A percentile compares a stretch with the other conserved stretches of the same genome.
These are phyloP conservation scores for Isabelozyma rhagii DNA, from an alignment of 805 yeast species.

Conservation along the genomic window DNA sequence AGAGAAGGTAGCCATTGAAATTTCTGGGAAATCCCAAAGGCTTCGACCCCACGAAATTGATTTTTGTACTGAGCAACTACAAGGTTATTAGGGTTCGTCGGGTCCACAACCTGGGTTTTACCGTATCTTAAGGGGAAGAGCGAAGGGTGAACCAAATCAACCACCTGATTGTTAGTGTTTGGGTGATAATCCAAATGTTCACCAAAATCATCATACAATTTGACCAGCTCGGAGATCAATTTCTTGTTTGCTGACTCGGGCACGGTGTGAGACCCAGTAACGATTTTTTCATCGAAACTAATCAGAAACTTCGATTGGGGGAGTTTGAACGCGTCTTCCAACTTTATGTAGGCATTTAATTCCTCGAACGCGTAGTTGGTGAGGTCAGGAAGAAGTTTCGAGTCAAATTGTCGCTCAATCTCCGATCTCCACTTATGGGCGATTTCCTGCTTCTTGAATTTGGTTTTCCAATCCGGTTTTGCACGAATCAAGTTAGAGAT, in stretches of 20 bases:
- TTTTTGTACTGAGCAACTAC: conserved; percentile 6
- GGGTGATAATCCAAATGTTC: conserved; percentile 34
- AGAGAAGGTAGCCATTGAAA: conserved; percentile 39
- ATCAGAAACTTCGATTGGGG: conserved; percentile 9
- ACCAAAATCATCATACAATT: conserved; percentile 9
- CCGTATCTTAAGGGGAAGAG: conserved; percentile 33
- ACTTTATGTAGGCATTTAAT: conserved; percentile 22
- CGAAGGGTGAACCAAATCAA: conserved; percentile 42
- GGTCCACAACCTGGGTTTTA: conserved; percentile 14
- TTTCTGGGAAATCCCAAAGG: conserved; percentile 14
- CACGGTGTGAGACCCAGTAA: conserved; percentile 15
- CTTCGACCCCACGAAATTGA: conserved; percentile 7
- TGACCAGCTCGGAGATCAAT: conserved; percentile 9
- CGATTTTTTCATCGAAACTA: conserved; percentile 17
- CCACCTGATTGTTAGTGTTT: conserved; percentile 29
- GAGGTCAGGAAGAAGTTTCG: conserved; percentile 13
- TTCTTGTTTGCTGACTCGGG: conserved; percentile 3
- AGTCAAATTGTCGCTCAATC: conserved; percentile 8
- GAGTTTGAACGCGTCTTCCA: conserved; percentile 8
- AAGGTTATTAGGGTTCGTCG: conserved; percentile 4
- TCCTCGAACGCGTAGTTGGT: conserved; percentile 24
- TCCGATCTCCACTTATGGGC: conserved; percentile 17
- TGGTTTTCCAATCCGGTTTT: conserved; percentile 17
- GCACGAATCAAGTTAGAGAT: conserved; percentile 12
- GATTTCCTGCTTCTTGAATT: conserved; percentile 11